These are phyloP conservation scores for Sclerotinia minor DNA, from an alignment of 2,329 filamentous ascomycete species.

Conservation along the genomic window DNA sequence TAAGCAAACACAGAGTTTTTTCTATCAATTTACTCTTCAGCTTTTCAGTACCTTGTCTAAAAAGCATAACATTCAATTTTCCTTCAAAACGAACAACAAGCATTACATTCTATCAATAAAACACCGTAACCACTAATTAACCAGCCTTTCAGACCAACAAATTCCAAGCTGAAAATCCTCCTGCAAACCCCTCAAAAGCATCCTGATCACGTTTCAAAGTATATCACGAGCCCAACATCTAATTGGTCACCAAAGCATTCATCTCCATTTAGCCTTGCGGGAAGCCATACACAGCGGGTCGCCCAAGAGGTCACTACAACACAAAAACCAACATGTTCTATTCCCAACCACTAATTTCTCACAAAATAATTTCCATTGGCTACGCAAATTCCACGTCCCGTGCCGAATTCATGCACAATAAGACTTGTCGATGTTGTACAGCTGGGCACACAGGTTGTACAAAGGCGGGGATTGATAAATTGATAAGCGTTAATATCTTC, in stretches of 20 bases:
- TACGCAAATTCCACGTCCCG: background rate
- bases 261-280: background rate
- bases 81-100: too few species aligned
- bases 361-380: background rate
- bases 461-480: slow-evolving; percentile 8
- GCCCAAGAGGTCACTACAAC: background rate
- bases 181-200: background rate
- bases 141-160: too few species aligned
- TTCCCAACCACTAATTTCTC: background rate
- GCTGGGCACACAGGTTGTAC: background rate
- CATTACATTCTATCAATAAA: too few species aligned
- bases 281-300: background rate
- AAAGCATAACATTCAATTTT: too few species aligned
- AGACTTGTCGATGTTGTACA: slow-evolving; percentile 2
- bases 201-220: background rate
- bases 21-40: background rate
- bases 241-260: background rate
- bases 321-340: background rate
- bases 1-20: background rate
- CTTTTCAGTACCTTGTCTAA: background rate
- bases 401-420: background rate
- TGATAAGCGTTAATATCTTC: background rate
- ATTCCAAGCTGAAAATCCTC: too few species aligned
- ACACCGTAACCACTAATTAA: too few species aligned
- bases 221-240: background rate